Evolutionary conservation across 768 basidiomycete species (phyloP), one percentile per base, ranked within the genome.

Genomic region (Xerocomellus chrysenteron): DNA sequence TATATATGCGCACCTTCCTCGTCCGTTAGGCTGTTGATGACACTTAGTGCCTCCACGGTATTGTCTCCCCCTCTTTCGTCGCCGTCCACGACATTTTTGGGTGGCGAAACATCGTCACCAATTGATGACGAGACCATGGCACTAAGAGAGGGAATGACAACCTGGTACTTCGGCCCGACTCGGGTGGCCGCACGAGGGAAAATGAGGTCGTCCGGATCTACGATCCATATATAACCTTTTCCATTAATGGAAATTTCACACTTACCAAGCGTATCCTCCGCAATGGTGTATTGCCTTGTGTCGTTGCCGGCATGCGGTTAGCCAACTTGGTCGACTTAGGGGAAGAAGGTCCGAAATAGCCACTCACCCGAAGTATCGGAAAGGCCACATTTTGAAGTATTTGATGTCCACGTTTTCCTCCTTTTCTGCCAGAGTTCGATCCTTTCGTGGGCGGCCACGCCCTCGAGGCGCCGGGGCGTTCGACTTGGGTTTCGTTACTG

Each of bases 131-230:
- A 74, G 47, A 66, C 65, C 54, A 73, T 65, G 53, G 75, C 67
- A 68, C 69, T 43, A 28, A 61, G 49, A 51, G 58, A 66, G 46
- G 80, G 83, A 16, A 84, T 84, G 59, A 66, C 77, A 43, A 80
- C 89, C 72, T 98, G 94, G 67, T 83, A 98, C 68, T 91, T 94
- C 40, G 85, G 81, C 16, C 94, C 94, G 37, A 93, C 81, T n/a
- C 95, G 87, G 24, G 92, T 95, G 8, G 92, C 88, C 14, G 93
- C 87, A 55, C 94, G 88, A 56, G 96, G 95, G 71, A 94, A 98
- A 69, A 98, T 96, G 56, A 94, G 84, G 75, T 99, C 96, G 72
- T 99, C 94, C 46, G 92, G 86, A 79, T 98, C 96, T 94, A 71
- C 60, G 53, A 56, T 64, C 70, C 62, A 68, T 59, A 66, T 66